Evolutionary conservation across 768 basidiomycete genomes (phyloP).

Genomic region (Aureoboletus auriporus): DNA sequence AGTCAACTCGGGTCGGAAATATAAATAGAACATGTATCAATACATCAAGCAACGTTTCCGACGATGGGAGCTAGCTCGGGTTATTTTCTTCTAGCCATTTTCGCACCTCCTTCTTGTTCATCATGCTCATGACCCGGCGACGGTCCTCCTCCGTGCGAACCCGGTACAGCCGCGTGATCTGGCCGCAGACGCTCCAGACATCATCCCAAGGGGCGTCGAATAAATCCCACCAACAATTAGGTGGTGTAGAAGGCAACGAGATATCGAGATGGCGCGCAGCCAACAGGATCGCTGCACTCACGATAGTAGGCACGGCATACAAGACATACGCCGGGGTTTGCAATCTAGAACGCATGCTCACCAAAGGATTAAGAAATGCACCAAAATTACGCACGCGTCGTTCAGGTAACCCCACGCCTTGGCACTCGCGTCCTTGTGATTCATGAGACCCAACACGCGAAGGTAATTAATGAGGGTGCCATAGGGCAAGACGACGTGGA

Average conservation of each 20-base stretch:
- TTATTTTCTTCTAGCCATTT: conserved; percentile 71
- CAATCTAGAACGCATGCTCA: conserved; percentile 46
- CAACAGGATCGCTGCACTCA: conserved; percentile 85
- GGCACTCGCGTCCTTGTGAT: conserved; percentile 63
- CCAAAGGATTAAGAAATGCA: not conserved
- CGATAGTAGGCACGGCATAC: conserved; percentile 86
- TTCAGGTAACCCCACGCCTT: conserved; percentile 94
- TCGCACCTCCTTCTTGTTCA: conserved; percentile 76
- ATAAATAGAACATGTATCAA: no score
- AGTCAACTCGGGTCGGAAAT: no score
- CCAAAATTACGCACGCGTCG: conserved; percentile 71
- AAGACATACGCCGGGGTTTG: conserved; percentile 92
- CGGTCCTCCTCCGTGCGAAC: conserved; percentile 43
- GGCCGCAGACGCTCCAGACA: conserved; percentile 80
- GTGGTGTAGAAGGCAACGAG: conserved; percentile 64
- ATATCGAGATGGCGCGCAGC: conserved; percentile 69
- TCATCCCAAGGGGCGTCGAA: conserved; percentile 93
- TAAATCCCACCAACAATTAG: conserved; percentile 87
- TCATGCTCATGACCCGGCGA: conserved; percentile 48
- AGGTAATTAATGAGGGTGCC: conserved; percentile 94
- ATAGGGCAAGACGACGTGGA: conserved; percentile 89
- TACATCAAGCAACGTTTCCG: no score
- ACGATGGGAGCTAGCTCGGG: conserved; percentile 6
- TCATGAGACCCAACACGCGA: conserved; percentile 80
- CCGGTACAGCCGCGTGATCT: conserved; percentile 78